Conservation (phyloP, 768 basidiomycete species). For the Neoboletus subvelutipes region DNA sequence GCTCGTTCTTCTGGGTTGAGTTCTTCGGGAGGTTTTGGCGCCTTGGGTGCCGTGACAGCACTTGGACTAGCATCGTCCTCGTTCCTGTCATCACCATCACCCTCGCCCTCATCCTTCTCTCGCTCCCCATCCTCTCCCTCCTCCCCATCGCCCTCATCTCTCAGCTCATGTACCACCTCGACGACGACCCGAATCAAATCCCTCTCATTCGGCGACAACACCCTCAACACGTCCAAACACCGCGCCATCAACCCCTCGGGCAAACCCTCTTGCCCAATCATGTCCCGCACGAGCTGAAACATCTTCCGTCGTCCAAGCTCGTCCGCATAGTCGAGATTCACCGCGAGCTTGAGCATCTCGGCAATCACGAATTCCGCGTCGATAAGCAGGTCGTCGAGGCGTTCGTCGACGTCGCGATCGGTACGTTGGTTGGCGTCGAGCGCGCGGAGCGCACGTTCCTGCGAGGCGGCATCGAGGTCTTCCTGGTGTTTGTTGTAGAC, state of each 20-base stretch:
- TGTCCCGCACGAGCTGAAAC: constrained; percentile 81
- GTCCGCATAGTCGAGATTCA: constrained; percentile 86
- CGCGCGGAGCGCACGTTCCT: constrained; percentile 30
- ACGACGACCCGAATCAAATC: constrained; percentile 89
- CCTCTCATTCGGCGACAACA: constrained; percentile 68
- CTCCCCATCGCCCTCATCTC: constrained; percentile 46
- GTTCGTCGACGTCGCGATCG: constrained; percentile 46
- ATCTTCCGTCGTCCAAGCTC: constrained; percentile 89
- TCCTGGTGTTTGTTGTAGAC: constrained; percentile 66
- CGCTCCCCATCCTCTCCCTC: constrained; percentile 41
- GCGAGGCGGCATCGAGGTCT: constrained; percentile 40
- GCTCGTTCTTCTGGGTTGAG: constrained; percentile 60
- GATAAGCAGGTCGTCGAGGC: constrained; percentile 35
- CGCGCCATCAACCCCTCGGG: constrained; percentile 67
- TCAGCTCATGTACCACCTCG: constrained; percentile 80
- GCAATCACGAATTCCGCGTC: constrained; percentile 62
- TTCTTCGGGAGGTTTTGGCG: constrained; percentile 30
- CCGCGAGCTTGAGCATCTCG: constrained; percentile 77
- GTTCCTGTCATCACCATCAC: constrained; percentile 14
- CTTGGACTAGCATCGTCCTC: constrained; percentile 10
- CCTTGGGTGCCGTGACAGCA: constrained; percentile 14
- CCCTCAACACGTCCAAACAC: constrained; percentile 82
- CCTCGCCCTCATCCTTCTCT: constrained; percentile 34
- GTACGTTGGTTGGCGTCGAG: constrained; percentile 36
- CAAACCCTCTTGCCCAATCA: constrained; percentile 71